phyloP scores from a whole-genome alignment of 148 eudicot species.

The Diospyros kaki region DNA sequence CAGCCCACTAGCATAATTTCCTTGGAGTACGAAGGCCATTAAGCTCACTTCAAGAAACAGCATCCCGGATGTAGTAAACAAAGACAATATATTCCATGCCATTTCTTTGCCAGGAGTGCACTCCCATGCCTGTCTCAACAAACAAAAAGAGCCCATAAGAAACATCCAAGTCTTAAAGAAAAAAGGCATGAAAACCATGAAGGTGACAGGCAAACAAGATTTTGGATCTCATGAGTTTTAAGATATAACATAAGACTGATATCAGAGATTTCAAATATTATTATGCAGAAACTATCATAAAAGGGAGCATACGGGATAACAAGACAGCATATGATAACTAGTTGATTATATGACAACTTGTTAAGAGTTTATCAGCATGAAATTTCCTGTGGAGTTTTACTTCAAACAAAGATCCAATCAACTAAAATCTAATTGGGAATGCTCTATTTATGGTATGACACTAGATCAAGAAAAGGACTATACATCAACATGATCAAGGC shows the following conservation, averaged over 20 bases:
- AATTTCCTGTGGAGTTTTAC: neutral
- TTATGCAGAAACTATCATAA: neutral
- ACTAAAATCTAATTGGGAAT: neutral
- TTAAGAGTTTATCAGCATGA: neutral
- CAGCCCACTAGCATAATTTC: slow-evolving; percentile 61
- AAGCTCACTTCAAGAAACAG: slow-evolving; percentile 85
- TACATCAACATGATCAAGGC: neutral
- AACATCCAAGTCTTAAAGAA: neutral
- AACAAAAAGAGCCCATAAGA: neutral
- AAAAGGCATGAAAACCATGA: neutral
- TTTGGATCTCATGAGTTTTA: neutral
- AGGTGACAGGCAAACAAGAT: neutral
- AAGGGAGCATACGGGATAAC: neutral
- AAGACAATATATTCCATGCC: slow-evolving; percentile 65
- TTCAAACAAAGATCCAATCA: neutral
- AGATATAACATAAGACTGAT: neutral
- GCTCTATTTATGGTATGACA: neutral
- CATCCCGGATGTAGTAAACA: slow-evolving; percentile 71
- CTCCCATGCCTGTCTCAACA: slow-evolving; percentile 60
- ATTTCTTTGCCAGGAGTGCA: slow-evolving; percentile 65
- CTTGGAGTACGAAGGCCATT: slow-evolving; percentile 88
- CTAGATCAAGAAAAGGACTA: neutral
- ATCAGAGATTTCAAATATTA: neutral
- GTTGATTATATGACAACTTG: neutral
- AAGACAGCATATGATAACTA: neutral